Evolutionary conservation across 73 alveolate species (phyloP), one percentile per base, ranked within the genome.

Genomic region (Paramecium bursaria): DNA sequence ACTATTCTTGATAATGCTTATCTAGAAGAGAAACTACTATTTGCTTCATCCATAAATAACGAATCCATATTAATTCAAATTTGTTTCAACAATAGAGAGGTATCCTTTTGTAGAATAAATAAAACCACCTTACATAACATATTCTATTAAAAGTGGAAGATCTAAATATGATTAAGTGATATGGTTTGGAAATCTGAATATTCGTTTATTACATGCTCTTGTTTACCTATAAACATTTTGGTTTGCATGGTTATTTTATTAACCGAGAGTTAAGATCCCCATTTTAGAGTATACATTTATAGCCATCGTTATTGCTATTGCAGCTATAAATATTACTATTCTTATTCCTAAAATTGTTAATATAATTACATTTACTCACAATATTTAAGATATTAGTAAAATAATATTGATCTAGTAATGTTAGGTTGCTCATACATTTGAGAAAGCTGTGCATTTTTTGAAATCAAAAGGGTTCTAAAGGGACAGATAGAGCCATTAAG

Each of bases 161-260:
- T 57, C 76, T 3, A 57, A 44, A 57, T 31, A 25, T 17, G 19
- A 15, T 21, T 35, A 67, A 17, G 82, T 67, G 3, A 67, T 67
- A 39, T 27, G 54, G 50, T 35, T 44, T 30, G 3, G 21, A 39
- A 4, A 31, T 3, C 44, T 67, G 13, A 67, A 67, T 67, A 21
- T 67, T 15, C 33, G 82, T 39, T 21, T 67, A 19, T 17, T 67
- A 2, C 82, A 67, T 14, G 17, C 60, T 13, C 35, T 67, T 17
- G 14, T 67, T 4, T 67, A 39, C 19, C 33, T 67, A 3, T 67
- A 67, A 19, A 42, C 44, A 33, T 31, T 67, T 35, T 67, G 82
- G 82, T 35, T 67, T 14, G 15, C 82, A 39, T 67, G 82, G 82
- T 19, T 67, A 35, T 67, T 67, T 17, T 67, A 67, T 67, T 42